Evolutionary conservation across 2,329 filamentous ascomycete species (phyloP).

Genomic region (Thelonectria discophora): DNA sequence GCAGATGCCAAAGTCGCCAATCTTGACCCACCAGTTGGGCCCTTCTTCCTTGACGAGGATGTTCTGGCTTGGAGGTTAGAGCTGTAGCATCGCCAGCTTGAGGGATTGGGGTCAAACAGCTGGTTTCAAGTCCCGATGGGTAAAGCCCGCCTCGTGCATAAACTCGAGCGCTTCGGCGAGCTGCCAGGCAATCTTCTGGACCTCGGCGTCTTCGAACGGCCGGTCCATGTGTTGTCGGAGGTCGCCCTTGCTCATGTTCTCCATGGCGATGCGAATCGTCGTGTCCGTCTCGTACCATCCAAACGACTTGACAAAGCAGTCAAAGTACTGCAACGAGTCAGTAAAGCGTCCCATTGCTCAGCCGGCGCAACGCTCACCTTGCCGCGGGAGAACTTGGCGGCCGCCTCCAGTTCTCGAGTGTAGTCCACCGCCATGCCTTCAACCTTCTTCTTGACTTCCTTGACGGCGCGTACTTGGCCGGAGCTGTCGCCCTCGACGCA

Average conservation of each 20-base stretch:
- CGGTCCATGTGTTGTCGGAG: neutral
- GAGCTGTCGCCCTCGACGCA: neutral
- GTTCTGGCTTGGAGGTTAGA: neutral
- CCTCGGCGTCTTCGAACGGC: neutral
- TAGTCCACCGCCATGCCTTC: neutral
- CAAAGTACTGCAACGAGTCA: neutral
- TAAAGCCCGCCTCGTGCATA: neutral
- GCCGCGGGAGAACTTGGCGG: conserved; percentile 1
- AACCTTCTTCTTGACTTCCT: conserved; percentile 2
- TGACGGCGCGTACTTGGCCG: conserved; percentile 1
- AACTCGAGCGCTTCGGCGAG: conserved; percentile 1
- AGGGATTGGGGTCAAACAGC: neutral
- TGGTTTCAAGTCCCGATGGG: conserved; percentile 13
- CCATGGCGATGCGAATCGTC: conserved; percentile 12
- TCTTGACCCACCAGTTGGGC: conserved; percentile 15
- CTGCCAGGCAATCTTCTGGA: neutral
- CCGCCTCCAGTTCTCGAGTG: conserved; percentile 5
- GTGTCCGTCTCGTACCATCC: conserved; percentile 7
- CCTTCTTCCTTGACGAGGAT: conserved; percentile 5
- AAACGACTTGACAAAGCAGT: conserved; percentile 10
- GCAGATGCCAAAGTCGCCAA: conserved; percentile 13
- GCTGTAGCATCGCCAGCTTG: neutral
- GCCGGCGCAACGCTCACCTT: neutral
- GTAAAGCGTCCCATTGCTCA: neutral
- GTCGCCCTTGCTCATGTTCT: conserved; percentile 6